A percentile compares a stretch with the other conserved stretches of the same genome.
These are phyloP conservation scores for Polytrichum commune DNA, from an alignment of 225 moss, liverwort and hornwort species.

Conservation along the genomic window DNA sequence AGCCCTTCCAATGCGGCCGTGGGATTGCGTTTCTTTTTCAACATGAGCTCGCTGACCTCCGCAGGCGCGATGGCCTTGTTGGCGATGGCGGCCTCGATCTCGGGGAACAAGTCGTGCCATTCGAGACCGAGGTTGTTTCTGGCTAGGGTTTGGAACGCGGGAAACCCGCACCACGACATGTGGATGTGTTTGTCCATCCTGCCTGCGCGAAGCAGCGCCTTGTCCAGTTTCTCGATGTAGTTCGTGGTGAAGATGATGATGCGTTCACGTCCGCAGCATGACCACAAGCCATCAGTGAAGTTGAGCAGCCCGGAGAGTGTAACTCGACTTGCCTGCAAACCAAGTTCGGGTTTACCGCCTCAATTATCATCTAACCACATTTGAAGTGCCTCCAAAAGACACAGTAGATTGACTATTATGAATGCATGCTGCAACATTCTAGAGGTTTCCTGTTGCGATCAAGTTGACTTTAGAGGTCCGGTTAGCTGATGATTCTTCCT, in stretches of 20 bases:
- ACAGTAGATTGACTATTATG: no score
- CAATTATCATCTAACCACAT: no score
- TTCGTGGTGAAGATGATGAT: constrained; percentile 95
- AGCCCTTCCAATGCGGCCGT: constrained; percentile 31
- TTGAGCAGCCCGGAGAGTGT: constrained; percentile 84
- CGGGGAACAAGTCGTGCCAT: constrained; percentile 46
- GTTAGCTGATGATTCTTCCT: no score
- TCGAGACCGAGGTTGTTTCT: constrained; percentile 45
- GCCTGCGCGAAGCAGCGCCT: constrained; percentile 71
- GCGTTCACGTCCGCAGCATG: constrained; percentile 72
- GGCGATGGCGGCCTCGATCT: constrained; percentile 39
- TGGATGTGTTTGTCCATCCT: constrained; percentile 84
- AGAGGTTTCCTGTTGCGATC: no score
- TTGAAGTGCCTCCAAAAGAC: no score
- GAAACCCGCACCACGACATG: constrained; percentile 73
- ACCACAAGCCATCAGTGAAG: constrained; percentile 89
- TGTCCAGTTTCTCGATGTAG: constrained; percentile 69
- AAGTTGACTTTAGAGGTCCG: no score
- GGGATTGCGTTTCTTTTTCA: constrained; percentile 48
- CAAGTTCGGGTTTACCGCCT: no score
- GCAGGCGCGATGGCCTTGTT: constrained; percentile 51
- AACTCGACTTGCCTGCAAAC: constrained; percentile 52
- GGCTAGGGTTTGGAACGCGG: constrained; percentile 61
- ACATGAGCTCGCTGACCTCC: constrained; percentile 38
- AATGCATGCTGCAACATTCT: no score